phyloP scores from a whole-genome alignment of 2,329 filamentous ascomycete genomes.

The Trichophyton simii region DNA sequence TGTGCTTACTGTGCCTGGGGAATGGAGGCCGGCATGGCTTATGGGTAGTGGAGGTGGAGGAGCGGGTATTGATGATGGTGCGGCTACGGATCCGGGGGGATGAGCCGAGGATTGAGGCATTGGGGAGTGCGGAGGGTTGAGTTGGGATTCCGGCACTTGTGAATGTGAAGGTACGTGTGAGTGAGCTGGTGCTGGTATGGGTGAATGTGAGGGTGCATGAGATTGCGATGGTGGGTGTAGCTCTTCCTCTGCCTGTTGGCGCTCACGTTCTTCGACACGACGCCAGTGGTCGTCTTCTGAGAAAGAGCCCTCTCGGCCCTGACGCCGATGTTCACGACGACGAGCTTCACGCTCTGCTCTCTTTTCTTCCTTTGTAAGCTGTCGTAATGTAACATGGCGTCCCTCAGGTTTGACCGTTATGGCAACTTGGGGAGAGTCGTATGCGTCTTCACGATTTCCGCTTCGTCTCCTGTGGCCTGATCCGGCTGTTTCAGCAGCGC shows the following conservation, averaged over 20 bases:
- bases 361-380: slow-evolving; percentile 50
- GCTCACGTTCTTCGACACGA: slow-evolving; percentile 38
- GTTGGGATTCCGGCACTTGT: neutral
- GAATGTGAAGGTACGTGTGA: neutral
- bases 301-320: slow-evolving; percentile 32
- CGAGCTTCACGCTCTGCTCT: slow-evolving; percentile 46
- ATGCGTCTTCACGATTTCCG: slow-evolving; percentile 30
- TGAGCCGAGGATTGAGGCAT: neutral
- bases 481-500: slow-evolving; percentile 20
- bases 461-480: slow-evolving; percentile 22
- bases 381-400: slow-evolving; percentile 49
- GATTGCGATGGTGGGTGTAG: neutral
- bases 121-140: neutral
- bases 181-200: neutral
- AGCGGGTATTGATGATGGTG: slow-evolving; percentile 1
- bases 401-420: slow-evolving; percentile 55
- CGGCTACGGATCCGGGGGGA: slow-evolving; percentile 1
- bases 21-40: slow-evolving; percentile 24
- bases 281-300: slow-evolving; percentile 36
- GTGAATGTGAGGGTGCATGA: neutral
- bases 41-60: slow-evolving; percentile 23
- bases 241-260: slow-evolving; percentile 24
- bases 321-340: slow-evolving; percentile 37
- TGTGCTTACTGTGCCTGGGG: slow-evolving; percentile 36
- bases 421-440: slow-evolving; percentile 46